Base-by-base conservation (phyloP, 2,329 filamentous ascomycete genomes). In the Colletotrichum sp. region DNA sequence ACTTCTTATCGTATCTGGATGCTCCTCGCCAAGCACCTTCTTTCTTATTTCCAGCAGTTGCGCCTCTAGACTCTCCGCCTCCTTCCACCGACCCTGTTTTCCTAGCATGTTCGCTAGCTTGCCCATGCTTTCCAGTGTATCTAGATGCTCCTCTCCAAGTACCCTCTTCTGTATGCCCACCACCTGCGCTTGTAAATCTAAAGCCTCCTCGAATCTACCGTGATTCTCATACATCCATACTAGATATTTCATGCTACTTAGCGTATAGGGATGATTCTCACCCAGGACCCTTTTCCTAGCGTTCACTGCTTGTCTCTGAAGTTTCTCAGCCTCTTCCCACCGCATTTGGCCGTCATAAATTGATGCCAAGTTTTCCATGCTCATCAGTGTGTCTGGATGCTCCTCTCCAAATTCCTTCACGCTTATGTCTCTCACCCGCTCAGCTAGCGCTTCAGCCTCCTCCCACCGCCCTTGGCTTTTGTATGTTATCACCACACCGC, bases 81-180 rank as follows among this genome's bases (percentile, higher is more conserved):
- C 39, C 19, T n/a, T 48, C 39, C 39, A 48, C 39, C 39, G 9
- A 1, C 5, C 5, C 39, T 48, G 9, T 6, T 7, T 4, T 12
- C 0, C 9, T 11, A 48, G n/a, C 5, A 48, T n/a, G 2, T 2
- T 0, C 19, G 0, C 39, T 48, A n/a, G 11, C 0, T 48, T 3
- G 5, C 6, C 9, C 19, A 48, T 3, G 12, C 6, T 9, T 48
- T 6, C 9, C 9, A 48, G 39, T 12, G 39, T n/a, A 48, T n/a
- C 9, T 44, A 3, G 39, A 44, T 44, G 19, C 5, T 44, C 39
- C 39, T n/a, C 39, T 19, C 39, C 19, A 44, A 12, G 19, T 44
- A 44, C 9, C 4, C 39, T 12, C 9, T 6, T 48, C 1, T 4
- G 1, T 4, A 12, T 48, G 9, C 0, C 19, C 19, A n/a, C 19